A percentile compares a stretch with the other conserved stretches of the same genome.
These are phyloP conservation scores for Fomitopsis serialis DNA, from an alignment of 768 basidiomycete species.

Conservation along the genomic window DNA sequence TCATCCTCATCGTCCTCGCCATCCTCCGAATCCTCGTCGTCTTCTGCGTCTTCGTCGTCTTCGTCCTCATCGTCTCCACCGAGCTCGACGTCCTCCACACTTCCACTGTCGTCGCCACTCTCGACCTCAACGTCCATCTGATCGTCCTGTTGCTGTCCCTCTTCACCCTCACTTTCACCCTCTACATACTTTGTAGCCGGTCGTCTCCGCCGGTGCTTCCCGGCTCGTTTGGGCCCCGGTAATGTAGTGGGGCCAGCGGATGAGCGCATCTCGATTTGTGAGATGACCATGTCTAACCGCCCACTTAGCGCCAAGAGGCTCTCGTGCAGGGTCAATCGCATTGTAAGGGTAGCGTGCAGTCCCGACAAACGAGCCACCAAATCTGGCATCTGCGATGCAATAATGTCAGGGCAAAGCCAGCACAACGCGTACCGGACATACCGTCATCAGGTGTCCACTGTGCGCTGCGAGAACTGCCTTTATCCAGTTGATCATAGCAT, in stretches of 20 bases:
- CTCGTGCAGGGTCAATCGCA: conserved; percentile 78
- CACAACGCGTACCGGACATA: conserved; percentile 33
- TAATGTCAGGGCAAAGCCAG: background rate
- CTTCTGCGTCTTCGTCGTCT: conserved; percentile 42
- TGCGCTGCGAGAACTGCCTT: conserved; percentile 81
- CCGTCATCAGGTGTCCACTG: conserved; percentile 91
- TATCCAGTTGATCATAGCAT: conserved; percentile 68
- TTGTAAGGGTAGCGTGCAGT: conserved; percentile 75
- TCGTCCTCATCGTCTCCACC: conserved; percentile 56
- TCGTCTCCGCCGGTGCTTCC: conserved; percentile 29
- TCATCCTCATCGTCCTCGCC: conserved; percentile 56
- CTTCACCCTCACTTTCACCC: conserved; percentile 73
- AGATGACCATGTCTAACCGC: conserved; percentile 87
- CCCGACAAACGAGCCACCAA: conserved; percentile 82
- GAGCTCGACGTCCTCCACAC: conserved; percentile 74
- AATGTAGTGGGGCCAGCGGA: conserved; percentile 60
- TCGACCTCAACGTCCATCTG: conserved; percentile 55
- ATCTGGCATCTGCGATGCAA: conserved; percentile 70
- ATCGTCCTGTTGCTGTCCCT: conserved; percentile 46
- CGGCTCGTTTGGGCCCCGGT: conserved; percentile 30
- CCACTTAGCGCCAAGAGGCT: conserved; percentile 83
- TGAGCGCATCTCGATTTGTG: conserved; percentile 87
- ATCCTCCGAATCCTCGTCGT: conserved; percentile 35
- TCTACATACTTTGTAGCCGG: conserved; percentile 59
- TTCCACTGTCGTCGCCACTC: conserved; percentile 63